Base-by-base conservation (phyloP, 2,329 filamentous ascomycete species). In the Penicillium sp. region DNA sequence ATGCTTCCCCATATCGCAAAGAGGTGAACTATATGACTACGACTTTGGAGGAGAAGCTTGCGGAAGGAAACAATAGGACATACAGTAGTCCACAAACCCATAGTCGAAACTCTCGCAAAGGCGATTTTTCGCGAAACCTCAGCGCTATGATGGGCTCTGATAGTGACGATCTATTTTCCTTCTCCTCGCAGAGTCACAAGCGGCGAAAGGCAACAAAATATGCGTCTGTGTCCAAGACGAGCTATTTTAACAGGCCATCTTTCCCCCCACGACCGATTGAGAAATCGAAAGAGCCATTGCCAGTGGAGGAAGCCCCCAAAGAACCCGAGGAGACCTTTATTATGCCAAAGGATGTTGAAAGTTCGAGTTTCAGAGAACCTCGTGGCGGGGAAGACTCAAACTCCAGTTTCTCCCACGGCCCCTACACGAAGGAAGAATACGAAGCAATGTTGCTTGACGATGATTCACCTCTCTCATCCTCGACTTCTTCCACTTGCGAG, bases 401-500 rank as follows among this genome's bases (percentile, higher is more conserved):
- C 16, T 66, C 69, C 9, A 69, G 62, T 53, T 70, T 71, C 10
- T 73, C 73, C 4, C 47, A 69, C 15, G 64, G 62, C 13, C 61
- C 66, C 27, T 63, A 61, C 25, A 68, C 67, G 5, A 57, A 57
- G 41, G 63, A 62, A 23, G 62, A 67, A 13, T 43, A 49, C 21
- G 45, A 51, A 16, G 34, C 40, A 19, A 27, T 54, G 21, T 36
- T 62, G n/a, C 56, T 68, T 25, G 68, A 68, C 11, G 68, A 69
- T 27, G 62, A 69, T 36, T 66, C 62, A 2, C 51, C 70, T 1
- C 60, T 73, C 62, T 72, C n/a, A 73, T 72, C 69, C 5, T 53
- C 61, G 2, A 60, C 63, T 3, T 64, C 63, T 3, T 58, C 58
- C n/a, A 40, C 67, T 5, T 60, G 61, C 7, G 53, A 67, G 13